These are phyloP conservation scores for Laguncularia racemosa DNA, from an alignment of 345 rosid species.

Conservation along the genomic window DNA sequence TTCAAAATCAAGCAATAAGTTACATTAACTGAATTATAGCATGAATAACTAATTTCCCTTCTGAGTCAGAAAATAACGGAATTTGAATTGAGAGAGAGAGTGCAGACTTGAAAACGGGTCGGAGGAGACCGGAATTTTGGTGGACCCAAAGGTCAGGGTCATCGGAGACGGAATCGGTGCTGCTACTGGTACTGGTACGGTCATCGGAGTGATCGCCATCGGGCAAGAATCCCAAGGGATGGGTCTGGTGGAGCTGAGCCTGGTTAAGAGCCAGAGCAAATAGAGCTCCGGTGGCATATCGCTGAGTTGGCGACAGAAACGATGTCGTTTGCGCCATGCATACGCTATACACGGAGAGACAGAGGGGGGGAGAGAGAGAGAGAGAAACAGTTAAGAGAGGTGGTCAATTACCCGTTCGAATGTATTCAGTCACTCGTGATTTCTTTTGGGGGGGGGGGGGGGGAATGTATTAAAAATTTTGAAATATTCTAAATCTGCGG, in stretches of 20 bases:
- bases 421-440: no score
- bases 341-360: background rate
- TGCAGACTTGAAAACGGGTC: constrained; percentile 71
- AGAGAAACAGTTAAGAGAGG: no score
- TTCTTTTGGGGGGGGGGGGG: no score
- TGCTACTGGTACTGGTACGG: constrained; percentile 39
- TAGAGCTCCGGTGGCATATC: constrained; percentile 74
- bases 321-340: constrained; percentile 24
- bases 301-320: constrained; percentile 54
- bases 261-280: constrained; percentile 78
- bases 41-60: no score
- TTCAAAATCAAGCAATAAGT: no score
- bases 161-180: constrained; percentile 70
- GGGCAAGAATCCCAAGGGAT: constrained; percentile 36
- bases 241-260: constrained; percentile 84
- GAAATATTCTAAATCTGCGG: no score
- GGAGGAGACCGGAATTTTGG: constrained; percentile 66
- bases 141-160: constrained; percentile 84
- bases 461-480: no score
- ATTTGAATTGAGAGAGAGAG: background rate
- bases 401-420: no score
- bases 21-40: no score
- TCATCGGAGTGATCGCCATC: constrained; percentile 29
- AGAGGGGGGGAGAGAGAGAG: background rate
- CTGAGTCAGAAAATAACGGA: background rate